Base-by-base conservation (phyloP, 2,329 filamentous ascomycete genomes). In the Periglandula ipomoeae region DNA sequence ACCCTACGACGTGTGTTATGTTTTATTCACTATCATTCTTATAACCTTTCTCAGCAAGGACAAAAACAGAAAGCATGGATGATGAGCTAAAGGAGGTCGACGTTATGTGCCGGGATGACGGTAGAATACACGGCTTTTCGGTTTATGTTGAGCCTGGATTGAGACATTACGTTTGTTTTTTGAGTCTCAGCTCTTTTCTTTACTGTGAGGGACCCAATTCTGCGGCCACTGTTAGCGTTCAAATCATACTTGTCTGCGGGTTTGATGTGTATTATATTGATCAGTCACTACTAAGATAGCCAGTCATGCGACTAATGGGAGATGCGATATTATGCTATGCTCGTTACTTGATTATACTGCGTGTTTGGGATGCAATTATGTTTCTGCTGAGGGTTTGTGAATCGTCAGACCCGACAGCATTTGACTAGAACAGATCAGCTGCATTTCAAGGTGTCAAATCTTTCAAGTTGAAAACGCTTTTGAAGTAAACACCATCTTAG, bases 1-100 rank as follows among this genome's bases (percentile, higher is more conserved):
- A 51, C 49, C 48, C 44, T 52, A 49, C 35, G 32, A 43, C 46
- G 44, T 46, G 34, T 38, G 35, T 41, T 17, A 34, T 44, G 23
- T 11, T 41, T 32, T 42, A 35, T 34, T 34, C 8, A n/a, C 5
- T 40, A 32, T 38, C 39, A 37, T 38, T 39, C 40, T 48, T 27
- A 37, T 11, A n/a, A 26, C 30, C 24, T 19, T 20, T 24, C 35
- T 24, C n/a, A 34, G 30, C 27, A 15, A n/a, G 46, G 19, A 23
- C 42, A n/a, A 4, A 19, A 23, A 35, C 11, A 17, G 27, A 30
- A 9, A 22, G 24, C 11, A 30, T 15, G 40, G 17, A 30, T 32
- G 26, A 43, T 10, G 20, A 39, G 19, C 11, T 15, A 22, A 20
- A 7, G 32, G 32, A 34, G 17, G 19, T 39, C 37, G 37, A 39